Conservation (phyloP, 2,329 filamentous ascomycete genomes). For the Hypoxylon sp. region DNA sequence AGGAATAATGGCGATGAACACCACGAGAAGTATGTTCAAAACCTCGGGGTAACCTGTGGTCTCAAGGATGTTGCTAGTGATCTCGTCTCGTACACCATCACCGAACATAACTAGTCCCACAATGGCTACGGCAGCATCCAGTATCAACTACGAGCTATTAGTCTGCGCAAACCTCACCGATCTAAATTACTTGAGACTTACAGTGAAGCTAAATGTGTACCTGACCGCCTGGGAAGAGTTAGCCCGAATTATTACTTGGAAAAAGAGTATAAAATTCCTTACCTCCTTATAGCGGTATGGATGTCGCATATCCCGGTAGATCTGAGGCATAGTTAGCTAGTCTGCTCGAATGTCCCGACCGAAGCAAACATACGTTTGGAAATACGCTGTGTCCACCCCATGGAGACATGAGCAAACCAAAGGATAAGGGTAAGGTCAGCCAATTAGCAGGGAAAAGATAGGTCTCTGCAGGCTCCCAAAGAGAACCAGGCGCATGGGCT, state of each 20-base stretch:
- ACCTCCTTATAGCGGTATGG: constrained; percentile 79
- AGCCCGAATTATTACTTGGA: constrained; percentile 21
- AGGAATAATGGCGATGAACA: constrained; percentile 92
- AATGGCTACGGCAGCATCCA: constrained; percentile 86
- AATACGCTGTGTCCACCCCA: constrained; percentile 79
- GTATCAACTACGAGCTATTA: constrained; percentile 70
- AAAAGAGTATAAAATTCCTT: constrained; percentile 6
- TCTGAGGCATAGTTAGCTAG: constrained; percentile 56
- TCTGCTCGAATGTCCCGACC: background rate
- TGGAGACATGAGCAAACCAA: constrained; percentile 88
- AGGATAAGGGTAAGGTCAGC: constrained; percentile 87
- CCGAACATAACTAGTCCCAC: constrained; percentile 96
- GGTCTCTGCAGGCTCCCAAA: constrained; percentile 83
- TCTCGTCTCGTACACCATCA: constrained; percentile 86
- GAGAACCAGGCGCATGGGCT: constrained; percentile 81
- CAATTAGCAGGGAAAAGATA: constrained; percentile 89
- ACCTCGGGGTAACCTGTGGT: constrained; percentile 80
- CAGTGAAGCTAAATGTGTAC: constrained; percentile 87
- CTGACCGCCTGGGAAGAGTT: constrained; percentile 73
- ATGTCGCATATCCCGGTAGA: constrained; percentile 76
- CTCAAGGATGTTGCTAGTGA: constrained; percentile 89
- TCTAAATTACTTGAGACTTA: constrained; percentile 59
- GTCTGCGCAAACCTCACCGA: constrained; percentile 2
- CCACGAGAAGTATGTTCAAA: constrained; percentile 83
- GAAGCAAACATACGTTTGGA: constrained; percentile 73